phyloP scores from a whole-genome alignment of 768 basidiomycete genomes.

The Russula ochroleuca region DNA sequence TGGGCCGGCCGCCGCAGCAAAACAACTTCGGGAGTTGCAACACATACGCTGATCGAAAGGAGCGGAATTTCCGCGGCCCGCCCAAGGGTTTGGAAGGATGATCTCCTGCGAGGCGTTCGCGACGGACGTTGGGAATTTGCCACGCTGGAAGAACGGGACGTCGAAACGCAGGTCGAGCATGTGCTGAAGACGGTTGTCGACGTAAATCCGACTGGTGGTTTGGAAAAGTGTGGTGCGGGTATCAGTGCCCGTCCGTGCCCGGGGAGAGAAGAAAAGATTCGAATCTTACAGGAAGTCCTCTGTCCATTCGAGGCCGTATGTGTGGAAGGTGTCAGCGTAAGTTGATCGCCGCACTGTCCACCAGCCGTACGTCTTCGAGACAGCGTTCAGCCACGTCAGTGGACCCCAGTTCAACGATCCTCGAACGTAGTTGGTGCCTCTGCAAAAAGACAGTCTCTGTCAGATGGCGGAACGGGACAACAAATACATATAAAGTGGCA shows the following conservation, averaged over 20 bases:
- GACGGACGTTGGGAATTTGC: conserved; percentile 59
- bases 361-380: conserved; percentile 71
- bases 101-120: conserved; percentile 59
- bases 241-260: conserved; percentile 21
- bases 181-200: conserved; percentile 76
- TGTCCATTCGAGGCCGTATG: conserved; percentile 81
- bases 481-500: background rate
- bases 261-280: background rate
- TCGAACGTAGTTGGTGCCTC: conserved; percentile 43
- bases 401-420: conserved; percentile 50
- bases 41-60: conserved; percentile 75
- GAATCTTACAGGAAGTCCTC: conserved; percentile 64
- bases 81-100: conserved; percentile 70
- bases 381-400: conserved; percentile 41
- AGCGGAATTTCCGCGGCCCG: conserved; percentile 58
- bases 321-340: conserved; percentile 74
- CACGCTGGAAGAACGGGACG: conserved; percentile 73
- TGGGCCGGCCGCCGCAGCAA: too few species aligned
- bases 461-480: conserved; percentile 13
- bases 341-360: conserved; percentile 61
- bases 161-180: conserved; percentile 68
- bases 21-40: background rate
- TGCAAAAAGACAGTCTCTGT: conserved; percentile 27
- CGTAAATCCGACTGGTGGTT: conserved; percentile 62
- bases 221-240: background rate